phyloP scores from a whole-genome alignment of 2,329 filamentous ascomycete species.

The Cryphonectria radicalis region DNA sequence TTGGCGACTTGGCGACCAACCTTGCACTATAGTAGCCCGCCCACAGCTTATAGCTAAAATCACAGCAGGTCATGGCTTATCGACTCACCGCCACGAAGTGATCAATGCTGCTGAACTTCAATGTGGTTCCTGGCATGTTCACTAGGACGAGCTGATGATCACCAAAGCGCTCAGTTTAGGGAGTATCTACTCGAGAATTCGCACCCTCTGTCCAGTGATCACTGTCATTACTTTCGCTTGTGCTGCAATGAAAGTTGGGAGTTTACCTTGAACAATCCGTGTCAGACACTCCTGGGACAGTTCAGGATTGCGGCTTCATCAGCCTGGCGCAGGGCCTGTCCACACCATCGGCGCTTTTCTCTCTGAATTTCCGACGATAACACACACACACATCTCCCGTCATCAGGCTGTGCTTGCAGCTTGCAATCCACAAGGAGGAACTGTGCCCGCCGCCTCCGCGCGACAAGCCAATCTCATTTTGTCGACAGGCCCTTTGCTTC shows the following conservation, averaged over 20 bases:
- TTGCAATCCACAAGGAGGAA: neutral
- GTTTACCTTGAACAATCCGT: neutral
- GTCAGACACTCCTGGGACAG: neutral
- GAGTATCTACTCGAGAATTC: neutral
- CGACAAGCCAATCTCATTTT: neutral
- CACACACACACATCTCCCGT: neutral
- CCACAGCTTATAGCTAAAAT: neutral
- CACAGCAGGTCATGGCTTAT: neutral
- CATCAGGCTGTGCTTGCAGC: neutral
- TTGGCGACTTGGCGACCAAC: neutral
- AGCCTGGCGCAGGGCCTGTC: neutral
- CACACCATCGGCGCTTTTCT: slow-evolving; percentile 15
- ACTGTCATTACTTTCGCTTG: neutral
- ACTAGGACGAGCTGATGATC: neutral
- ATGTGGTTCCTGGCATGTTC: neutral
- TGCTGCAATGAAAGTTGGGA: neutral
- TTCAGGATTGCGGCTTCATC: slow-evolving; percentile 3
- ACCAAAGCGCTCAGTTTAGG: neutral
- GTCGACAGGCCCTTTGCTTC: neutral
- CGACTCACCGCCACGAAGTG: neutral
- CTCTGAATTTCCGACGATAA: slow-evolving; percentile 16
- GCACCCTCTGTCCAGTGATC: neutral
- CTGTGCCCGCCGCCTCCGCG: neutral
- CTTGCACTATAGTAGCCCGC: neutral
- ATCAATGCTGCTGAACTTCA: neutral